These are phyloP conservation scores for Acanthamoeba triangularis DNA, from an alignment of 208 protist species.

Conservation along the genomic window DNA sequence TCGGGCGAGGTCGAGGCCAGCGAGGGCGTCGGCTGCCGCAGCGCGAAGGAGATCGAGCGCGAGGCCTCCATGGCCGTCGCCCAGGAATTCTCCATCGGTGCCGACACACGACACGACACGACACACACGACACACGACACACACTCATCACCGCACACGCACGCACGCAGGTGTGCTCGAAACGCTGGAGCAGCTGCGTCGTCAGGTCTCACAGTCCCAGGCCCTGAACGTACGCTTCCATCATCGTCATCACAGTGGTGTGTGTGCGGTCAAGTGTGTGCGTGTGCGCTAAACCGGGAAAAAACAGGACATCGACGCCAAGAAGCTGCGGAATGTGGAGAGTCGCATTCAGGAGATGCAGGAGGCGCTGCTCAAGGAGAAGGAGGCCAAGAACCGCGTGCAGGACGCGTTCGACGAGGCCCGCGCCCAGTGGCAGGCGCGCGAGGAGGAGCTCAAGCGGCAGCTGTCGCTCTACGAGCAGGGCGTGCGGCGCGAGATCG, in stretches of 20 bases:
- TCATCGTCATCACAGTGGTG: neutral
- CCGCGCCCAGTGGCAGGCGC: neutral
- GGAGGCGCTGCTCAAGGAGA: neutral
- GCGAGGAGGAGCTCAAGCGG: conserved; percentile 21
- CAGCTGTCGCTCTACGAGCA: conserved; percentile 20
- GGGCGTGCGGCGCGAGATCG: neutral
- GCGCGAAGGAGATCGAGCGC: neutral
- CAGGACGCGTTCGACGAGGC: conserved; percentile 37
- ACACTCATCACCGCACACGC: too few species aligned
- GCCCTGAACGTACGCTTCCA: neutral
- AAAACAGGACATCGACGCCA: conserved; percentile 38
- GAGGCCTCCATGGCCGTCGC: neutral
- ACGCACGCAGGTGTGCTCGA: neutral
- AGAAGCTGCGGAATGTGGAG: conserved; percentile 11
- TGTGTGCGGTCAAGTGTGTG: neutral
- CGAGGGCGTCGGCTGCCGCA: conserved; percentile 16
- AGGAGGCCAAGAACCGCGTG: conserved; percentile 23
- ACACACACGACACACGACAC: too few species aligned
- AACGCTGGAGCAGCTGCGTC: neutral
- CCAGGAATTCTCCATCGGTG: neutral
- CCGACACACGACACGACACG: neutral
- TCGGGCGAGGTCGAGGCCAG: neutral
- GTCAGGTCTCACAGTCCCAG: neutral
- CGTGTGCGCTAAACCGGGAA: neutral
- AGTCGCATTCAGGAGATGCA: conserved; percentile 23